These are phyloP conservation scores for Solanum virginianum DNA, from an alignment of 257 asterid genomes.

Conservation along the genomic window DNA sequence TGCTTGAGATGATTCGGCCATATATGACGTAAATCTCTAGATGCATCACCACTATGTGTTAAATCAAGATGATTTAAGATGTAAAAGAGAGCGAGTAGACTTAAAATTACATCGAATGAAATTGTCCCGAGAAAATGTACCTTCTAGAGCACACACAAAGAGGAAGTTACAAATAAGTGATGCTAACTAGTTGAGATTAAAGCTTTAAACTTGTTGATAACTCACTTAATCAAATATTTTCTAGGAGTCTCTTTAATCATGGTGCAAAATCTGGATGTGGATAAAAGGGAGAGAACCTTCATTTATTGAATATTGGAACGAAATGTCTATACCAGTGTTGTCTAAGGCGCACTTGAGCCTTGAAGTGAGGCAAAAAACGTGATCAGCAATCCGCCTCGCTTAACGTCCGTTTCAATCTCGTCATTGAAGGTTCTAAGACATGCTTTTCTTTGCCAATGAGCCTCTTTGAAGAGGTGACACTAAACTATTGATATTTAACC, in stretches of 20 bases:
- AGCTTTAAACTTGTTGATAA: neutral
- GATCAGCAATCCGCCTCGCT: neutral
- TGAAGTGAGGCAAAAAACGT: neutral
- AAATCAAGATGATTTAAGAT: neutral
- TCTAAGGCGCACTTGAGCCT: neutral
- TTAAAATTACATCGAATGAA: neutral
- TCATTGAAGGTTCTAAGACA: neutral
- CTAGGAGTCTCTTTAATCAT: neutral
- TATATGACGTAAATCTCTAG: neutral
- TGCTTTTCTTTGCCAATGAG: neutral
- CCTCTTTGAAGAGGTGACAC: neutral
- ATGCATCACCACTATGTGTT: neutral
- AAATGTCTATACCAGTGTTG: neutral
- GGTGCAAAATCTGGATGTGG: neutral
- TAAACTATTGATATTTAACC: neutral
- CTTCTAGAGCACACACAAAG: neutral
- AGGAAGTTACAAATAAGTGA: neutral
- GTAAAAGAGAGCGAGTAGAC: neutral
- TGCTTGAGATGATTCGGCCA: neutral
- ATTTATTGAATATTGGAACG: neutral
- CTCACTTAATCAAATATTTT: neutral
- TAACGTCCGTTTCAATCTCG: neutral
- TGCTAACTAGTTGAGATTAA: neutral
- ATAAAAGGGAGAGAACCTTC: neutral
- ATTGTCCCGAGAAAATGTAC: neutral